Conservation (phyloP, 768 basidiomycete species). For the Boletus patriciae region DNA sequence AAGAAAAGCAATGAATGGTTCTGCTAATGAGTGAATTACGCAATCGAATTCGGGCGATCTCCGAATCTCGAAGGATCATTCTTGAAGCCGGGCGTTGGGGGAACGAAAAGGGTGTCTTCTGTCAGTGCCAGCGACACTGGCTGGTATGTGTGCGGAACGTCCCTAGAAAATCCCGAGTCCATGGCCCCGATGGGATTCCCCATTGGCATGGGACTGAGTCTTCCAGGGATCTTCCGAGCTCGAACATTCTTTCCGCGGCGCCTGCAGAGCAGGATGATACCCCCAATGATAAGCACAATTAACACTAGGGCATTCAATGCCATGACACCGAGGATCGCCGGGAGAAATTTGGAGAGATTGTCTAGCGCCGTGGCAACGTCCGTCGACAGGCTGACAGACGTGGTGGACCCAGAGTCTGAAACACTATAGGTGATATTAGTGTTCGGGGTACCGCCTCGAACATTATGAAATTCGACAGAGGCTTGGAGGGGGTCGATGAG, state of each 20-base stretch:
- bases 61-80: constrained; percentile 29
- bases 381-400: constrained; percentile 52
- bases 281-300: constrained; percentile 54
- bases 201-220: constrained; percentile 59
- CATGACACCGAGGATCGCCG: constrained; percentile 72
- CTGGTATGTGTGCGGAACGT: constrained; percentile 54
- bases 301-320: constrained; percentile 76
- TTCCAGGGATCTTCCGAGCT: constrained; percentile 40
- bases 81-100: constrained; percentile 61
- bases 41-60: constrained; percentile 45
- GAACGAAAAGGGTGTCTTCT: constrained; percentile 48
- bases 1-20: neutral
- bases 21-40: constrained; percentile 25
- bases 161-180: constrained; percentile 41
- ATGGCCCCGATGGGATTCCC: constrained; percentile 36
- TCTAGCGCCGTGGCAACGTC: constrained; percentile 60
- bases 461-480: constrained; percentile 65
- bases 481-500: constrained; percentile 68
- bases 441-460: constrained; percentile 62
- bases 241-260: constrained; percentile 41
- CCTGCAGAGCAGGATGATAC: constrained; percentile 54
- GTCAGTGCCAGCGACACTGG: constrained; percentile 61
- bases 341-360: constrained; percentile 63
- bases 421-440: constrained; percentile 69
- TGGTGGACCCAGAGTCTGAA: constrained; percentile 41